Percentiles rank a stretch among this genome's conserved stretches.
Evolutionary conservation across 441 rosid species (phyloP).

Genomic region (Aquilaria agallochum): DNA sequence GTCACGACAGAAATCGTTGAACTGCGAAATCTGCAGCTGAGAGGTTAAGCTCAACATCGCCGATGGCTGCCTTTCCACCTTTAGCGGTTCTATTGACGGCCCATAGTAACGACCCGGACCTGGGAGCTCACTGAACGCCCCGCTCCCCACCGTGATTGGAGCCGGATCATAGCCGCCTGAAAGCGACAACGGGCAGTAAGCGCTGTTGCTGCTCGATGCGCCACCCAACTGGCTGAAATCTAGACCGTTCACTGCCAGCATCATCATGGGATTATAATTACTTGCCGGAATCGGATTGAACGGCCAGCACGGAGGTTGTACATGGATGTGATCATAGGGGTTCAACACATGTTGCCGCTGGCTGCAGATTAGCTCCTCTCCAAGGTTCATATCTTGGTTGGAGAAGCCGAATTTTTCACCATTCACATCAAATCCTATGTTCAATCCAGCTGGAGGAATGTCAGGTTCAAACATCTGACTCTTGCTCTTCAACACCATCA

Average conservation of each 20-base stretch:
- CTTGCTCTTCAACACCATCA: slow-evolving; percentile 1
- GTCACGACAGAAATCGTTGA: background rate
- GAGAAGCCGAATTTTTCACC: background rate
- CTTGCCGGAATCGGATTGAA: slow-evolving; percentile 1
- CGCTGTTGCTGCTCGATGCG: background rate
- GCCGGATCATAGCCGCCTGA: background rate
- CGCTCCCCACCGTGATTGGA: background rate
- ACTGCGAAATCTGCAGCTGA: background rate
- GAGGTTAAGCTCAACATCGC: background rate
- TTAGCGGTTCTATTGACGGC: background rate
- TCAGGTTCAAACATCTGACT: background rate
- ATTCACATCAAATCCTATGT: background rate
- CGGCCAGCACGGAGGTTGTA: background rate
- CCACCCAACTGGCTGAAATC: background rate
- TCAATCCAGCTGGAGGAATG: background rate
- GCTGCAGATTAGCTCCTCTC: background rate
- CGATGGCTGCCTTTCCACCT: background rate
- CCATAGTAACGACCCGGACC: slow-evolving; percentile 1
- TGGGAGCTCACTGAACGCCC: background rate
- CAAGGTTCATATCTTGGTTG: background rate
- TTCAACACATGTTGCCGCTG: background rate
- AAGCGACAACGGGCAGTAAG: background rate
- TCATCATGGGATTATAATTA: background rate
- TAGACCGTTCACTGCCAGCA: background rate
- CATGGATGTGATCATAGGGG: background rate